phyloP scores from a whole-genome alignment of 176 grass and related monocot genomes.

The Carex pumila region DNA sequence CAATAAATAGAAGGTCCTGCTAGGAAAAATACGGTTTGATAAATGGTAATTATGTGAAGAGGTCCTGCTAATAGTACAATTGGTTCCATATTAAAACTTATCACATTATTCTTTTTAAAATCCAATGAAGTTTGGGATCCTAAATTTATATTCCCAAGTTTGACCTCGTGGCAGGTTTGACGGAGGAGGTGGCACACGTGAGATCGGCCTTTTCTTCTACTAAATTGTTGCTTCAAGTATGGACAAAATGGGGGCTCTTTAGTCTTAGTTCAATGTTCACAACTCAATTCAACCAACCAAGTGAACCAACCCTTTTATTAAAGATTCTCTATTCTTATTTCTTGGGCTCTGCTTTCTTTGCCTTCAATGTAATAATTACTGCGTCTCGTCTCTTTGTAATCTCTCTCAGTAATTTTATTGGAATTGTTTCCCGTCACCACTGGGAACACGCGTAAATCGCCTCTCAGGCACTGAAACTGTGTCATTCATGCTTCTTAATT shows the following conservation, averaged over 20 bases:
- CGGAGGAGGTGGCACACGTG: conserved; percentile 10
- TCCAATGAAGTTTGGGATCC: conserved; percentile 17
- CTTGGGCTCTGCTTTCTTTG: background rate
- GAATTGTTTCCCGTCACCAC: background rate
- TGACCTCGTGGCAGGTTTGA: conserved; percentile 21
- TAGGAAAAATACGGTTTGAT: background rate
- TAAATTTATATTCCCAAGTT: conserved; percentile 26
- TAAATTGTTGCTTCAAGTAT: conserved; percentile 11
- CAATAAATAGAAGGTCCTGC: background rate
- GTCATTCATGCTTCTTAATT: background rate
- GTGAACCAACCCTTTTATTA: background rate
- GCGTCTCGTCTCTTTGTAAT: conserved; percentile 7
- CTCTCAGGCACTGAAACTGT: background rate
- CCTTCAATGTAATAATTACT: conserved; percentile 5
- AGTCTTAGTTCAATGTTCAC: background rate
- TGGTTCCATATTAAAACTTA: background rate
- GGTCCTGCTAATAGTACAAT: background rate
- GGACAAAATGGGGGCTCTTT: background rate
- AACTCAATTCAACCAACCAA: background rate
- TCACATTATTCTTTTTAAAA: background rate
- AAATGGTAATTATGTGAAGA: background rate
- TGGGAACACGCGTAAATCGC: background rate
- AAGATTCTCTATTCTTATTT: background rate
- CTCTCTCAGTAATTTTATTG: background rate
- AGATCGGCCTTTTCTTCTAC: conserved; percentile 16